Base-by-base conservation (phyloP, 208 protist genomes). In the Herpetomonas muscarum region DNA sequence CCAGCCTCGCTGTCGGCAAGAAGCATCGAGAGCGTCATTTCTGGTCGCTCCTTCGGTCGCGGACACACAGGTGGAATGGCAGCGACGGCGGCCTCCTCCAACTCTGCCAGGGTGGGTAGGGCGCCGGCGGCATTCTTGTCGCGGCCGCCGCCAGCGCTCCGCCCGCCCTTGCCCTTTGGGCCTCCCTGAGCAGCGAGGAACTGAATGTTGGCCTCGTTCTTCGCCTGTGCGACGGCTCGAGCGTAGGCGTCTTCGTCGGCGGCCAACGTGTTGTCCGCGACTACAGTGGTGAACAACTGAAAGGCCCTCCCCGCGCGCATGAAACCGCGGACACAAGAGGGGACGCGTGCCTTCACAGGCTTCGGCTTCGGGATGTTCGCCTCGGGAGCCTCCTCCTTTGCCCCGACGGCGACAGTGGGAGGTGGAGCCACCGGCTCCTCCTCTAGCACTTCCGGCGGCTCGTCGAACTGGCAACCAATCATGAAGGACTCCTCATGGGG, bases 181-280 rank as follows among this genome's bases (percentile, higher is more conserved):
- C 53, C 13, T 55, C 46, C 21, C 28, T 69, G 47, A 61, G 68
- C 45, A 67, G 67, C 74, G 15, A 87, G 83, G 58, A 77, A 75
- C 63, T 89, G 81, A 13, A 56, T 61, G 48, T 73, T 63, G 3
- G 87, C 87, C 19, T 71, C 61, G 32, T 66, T 56, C 51, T 73
- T 74, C 6, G 81, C 87, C 9, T 55, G 50, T 22, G 73, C 74
- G 9, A 88, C 65, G 10, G 79, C 81, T 7, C 45, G 25, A 4
- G 50, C 58, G 55, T 90, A 79, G 3, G 68, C 49, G 1, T 55
- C 74, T 9, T 61, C 29, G 39, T 74, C 76, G 9, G 78, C 81
- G 1, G 73, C 87, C 34, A 50, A 41, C 3, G 62, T 61, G 71
- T 91, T 90, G 51, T 89, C 84, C 0, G 77, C 84, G 0, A 76